phyloP scores from a whole-genome alignment of 345 rosid species.

The Geranium rotundifolium region DNA sequence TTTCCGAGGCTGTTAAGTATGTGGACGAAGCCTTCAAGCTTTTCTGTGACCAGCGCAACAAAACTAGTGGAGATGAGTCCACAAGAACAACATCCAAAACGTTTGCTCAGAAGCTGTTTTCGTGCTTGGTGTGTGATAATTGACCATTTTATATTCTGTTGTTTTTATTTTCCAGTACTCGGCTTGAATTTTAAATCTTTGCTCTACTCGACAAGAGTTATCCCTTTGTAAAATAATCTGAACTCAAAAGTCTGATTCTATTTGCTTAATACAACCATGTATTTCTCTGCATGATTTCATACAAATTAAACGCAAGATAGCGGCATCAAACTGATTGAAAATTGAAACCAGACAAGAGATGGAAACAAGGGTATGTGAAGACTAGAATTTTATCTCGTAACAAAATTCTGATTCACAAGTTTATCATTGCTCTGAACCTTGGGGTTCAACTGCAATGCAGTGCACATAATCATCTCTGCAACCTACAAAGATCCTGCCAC shows the following conservation, averaged over 20 bases:
- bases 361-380: no score
- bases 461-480: slow-evolving; percentile 74
- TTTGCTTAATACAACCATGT: no score
- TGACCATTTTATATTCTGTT: slow-evolving; percentile 3
- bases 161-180: neutral
- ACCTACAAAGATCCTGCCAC: slow-evolving; percentile 82
- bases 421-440: neutral
- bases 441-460: slow-evolving; percentile 42
- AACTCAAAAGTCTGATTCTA: no score
- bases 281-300: no score
- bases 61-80: slow-evolving; percentile 16
- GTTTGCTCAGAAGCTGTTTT: slow-evolving; percentile 18
- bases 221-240: no score
- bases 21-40: slow-evolving; percentile 28
- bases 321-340: no score
- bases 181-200: neutral
- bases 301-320: no score
- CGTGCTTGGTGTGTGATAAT: slow-evolving; percentile 35
- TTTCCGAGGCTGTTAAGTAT: slow-evolving; percentile 37
- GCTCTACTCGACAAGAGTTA: no score
- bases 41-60: slow-evolving; percentile 32
- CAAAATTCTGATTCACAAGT: no score
- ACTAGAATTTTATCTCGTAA: no score
- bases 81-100: slow-evolving; percentile 7
- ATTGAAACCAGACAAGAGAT: no score